Evolutionary conservation across 768 basidiomycete species (phyloP), one percentile per base, ranked within the genome.

Genomic region (Suillus americanus): DNA sequence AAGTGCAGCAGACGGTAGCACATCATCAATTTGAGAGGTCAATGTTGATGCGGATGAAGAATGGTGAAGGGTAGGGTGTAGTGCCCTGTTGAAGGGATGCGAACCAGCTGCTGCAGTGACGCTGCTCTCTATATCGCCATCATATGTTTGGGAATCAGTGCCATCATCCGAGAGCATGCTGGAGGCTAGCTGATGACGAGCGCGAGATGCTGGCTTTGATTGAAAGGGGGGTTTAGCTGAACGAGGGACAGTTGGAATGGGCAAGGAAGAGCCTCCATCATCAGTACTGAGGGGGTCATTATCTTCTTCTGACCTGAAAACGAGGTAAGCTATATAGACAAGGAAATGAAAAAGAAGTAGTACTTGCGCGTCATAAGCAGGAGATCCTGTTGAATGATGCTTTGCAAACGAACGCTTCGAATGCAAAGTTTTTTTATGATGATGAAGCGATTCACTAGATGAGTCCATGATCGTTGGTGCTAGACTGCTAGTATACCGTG

Each of bases 61-160:
- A 46, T 77, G 77, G 59, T 74, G 79, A 68, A 81, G 75, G 20
- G 45, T 67, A 1, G 75, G 73, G 61, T 75, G 74, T 0, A 74
- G 59, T 48, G 60, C 61, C 12, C 73, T 75, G 56, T 66, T 65
- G 9, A 77, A 66, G 71, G 77, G 64, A 60, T 76, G 73, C 64
- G 74, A 77, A 56, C 85, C 85, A 9, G 79, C 76, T 38, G 85
- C 82, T 28, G 83, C 86, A 9, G 88, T 89, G 2, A 88, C 87
- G 69, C 86, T 89, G 53, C 87, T 90, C 74, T 95, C 94, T 63
- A 95, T 82, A 76, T 95, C 94, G 63, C 94, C 94, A 71, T 95
- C 94, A 75, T 95, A 94, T 0, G 92, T 94, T 9, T 92, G 93
- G 0, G 90, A 92, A 73, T 94, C 93, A 10, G 90, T 83, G 62